phyloP scores from a whole-genome alignment of 495 filamentous ascomycete species.

The Oleoguttula mirabilis region DNA sequence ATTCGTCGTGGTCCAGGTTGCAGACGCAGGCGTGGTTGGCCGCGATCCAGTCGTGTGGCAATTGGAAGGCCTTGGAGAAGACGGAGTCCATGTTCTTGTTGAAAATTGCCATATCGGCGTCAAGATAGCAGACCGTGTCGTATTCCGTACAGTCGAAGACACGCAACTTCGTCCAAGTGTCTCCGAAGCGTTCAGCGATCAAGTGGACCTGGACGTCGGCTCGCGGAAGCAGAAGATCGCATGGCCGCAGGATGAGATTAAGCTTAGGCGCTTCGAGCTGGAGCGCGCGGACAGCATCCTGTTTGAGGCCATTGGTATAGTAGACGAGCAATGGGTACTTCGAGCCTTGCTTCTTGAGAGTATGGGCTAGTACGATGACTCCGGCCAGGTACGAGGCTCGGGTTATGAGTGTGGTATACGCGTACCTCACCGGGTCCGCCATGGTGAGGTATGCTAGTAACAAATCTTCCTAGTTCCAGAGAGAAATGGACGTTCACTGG shows the following conservation, averaged over 20 bases:
- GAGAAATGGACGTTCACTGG: too few species aligned
- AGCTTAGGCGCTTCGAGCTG: slow-evolving; percentile 25
- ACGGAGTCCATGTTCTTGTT: slow-evolving; percentile 37
- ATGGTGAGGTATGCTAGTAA: too few species aligned
- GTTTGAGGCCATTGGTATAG: slow-evolving; percentile 31
- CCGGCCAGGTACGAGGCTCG: slow-evolving; percentile 40
- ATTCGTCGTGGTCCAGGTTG: slow-evolving; percentile 36
- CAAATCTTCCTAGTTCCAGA: too few species aligned
- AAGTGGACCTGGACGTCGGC: slow-evolving; percentile 18
- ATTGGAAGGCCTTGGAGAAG: slow-evolving; percentile 25
- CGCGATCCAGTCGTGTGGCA: slow-evolving; percentile 31
- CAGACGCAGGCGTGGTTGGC: slow-evolving; percentile 44
- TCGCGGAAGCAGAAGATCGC: slow-evolving; percentile 28
- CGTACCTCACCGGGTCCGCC: slow-evolving; percentile 13
- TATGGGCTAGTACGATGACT: slow-evolving; percentile 37
- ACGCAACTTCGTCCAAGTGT: slow-evolving; percentile 46
- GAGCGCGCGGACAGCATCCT: slow-evolving; percentile 26
- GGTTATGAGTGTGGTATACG: slow-evolving; percentile 39
- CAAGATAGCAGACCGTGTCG: slow-evolving; percentile 36
- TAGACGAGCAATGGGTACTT: slow-evolving; percentile 38
- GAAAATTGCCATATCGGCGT: slow-evolving; percentile 40
- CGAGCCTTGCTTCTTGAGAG: slow-evolving; percentile 33
- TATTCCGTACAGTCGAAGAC: slow-evolving; percentile 37
- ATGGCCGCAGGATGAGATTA: slow-evolving; percentile 28
- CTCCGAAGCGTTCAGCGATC: slow-evolving; percentile 37